These are phyloP conservation scores for Rhizopogon hawkerae DNA, from an alignment of 1,284 basidiomycete species.

Conservation along the genomic window DNA sequence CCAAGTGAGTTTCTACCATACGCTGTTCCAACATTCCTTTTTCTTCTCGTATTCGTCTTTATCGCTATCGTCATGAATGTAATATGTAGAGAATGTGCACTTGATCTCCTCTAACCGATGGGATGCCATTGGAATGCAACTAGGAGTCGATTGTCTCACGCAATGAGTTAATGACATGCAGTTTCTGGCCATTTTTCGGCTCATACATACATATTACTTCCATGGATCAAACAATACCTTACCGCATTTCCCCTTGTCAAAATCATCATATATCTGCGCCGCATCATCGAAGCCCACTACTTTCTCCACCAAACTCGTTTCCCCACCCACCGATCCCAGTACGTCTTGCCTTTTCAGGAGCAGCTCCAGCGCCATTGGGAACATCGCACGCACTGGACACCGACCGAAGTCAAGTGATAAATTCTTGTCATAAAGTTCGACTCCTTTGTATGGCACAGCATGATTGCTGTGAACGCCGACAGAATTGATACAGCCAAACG, in stretches of 20 bases:
- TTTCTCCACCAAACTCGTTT: conserved; percentile 54
- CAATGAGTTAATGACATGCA: background rate
- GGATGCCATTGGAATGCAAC: background rate
- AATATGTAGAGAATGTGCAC: background rate
- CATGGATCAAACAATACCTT: conserved; percentile 71
- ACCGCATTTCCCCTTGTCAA: conserved; percentile 62
- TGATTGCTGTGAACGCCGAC: conserved; percentile 66
- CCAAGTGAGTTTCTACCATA: background rate
- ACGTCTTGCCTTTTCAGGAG: conserved; percentile 63
- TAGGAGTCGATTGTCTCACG: background rate
- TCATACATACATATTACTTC: conserved; percentile 20
- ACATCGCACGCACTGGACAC: conserved; percentile 78
- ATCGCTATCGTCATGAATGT: conserved; percentile 15
- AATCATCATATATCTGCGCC: conserved; percentile 49
- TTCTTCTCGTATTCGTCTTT: conserved; percentile 15
- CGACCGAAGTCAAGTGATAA: conserved; percentile 76
- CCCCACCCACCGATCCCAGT: conserved; percentile 53
- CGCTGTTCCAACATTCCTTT: background rate
- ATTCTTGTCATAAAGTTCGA: conserved; percentile 75
- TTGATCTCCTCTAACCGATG: background rate
- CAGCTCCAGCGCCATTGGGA: conserved; percentile 64
- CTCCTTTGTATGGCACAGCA: conserved; percentile 52
- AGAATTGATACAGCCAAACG: conserved; percentile 73
- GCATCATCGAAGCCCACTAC: conserved; percentile 52
- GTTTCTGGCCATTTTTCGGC: background rate